phyloP scores from a whole-genome alignment of 1,284 basidiomycete genomes.

The Xerocomus nothofagi region DNA sequence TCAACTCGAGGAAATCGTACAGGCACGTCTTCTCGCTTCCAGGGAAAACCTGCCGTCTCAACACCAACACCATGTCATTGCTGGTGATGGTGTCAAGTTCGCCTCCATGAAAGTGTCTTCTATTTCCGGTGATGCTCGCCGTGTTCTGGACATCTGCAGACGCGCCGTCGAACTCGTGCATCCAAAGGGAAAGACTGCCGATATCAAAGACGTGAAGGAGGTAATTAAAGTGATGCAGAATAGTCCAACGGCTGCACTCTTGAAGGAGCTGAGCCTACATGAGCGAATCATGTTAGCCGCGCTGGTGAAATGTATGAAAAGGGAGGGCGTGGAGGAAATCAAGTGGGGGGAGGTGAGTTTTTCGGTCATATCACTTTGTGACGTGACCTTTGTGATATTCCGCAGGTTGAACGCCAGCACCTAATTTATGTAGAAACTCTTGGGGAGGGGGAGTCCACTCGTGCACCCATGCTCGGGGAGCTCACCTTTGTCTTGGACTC shows the following conservation, averaged over 20 bases:
- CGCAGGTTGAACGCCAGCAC: conserved; percentile 68
- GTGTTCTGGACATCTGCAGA: conserved; percentile 92
- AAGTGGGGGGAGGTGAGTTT: conserved; percentile 73
- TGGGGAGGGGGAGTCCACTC: conserved; percentile 49
- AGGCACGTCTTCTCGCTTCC: conserved; percentile 69
- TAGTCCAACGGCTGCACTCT: conserved; percentile 82
- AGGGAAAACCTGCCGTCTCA: conserved; percentile 45
- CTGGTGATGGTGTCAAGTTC: conserved; percentile 81
- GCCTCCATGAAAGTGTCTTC: conserved; percentile 91
- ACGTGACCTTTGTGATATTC: conserved; percentile 6
- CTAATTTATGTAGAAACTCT: conserved; percentile 59
- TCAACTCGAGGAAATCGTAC: conserved; percentile 87
- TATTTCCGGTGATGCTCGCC: conserved; percentile 92
- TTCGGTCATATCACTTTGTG: conserved; percentile 1
- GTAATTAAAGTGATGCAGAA: conserved; percentile 92
- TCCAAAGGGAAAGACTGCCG: conserved; percentile 54
- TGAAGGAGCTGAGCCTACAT: conserved; percentile 80
- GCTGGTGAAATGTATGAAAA: conserved; percentile 78
- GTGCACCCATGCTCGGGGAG: conserved; percentile 56
- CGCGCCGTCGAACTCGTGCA: conserved; percentile 83
- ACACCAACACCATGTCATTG: conserved; percentile 54
- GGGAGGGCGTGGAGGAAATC: conserved; percentile 87
- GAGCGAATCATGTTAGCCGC: conserved; percentile 90
- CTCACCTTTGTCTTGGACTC: conserved; percentile 64
- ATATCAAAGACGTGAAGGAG: conserved; percentile 72